phyloP scores from a whole-genome alignment of 2,329 filamentous ascomycete genomes.

The Talaromyces funiculosus region DNA sequence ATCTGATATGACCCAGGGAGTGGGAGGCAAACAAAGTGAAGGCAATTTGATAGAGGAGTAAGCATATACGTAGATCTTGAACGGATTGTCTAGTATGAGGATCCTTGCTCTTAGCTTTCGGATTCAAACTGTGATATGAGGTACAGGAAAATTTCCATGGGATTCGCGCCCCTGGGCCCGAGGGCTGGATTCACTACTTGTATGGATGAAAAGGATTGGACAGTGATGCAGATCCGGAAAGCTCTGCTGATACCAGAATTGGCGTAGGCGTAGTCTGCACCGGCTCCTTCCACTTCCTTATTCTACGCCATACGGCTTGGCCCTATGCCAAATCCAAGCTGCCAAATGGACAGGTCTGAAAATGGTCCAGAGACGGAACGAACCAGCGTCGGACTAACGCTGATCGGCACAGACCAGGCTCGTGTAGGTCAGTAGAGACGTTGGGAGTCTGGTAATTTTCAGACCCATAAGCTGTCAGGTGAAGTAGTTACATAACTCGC shows the following conservation, averaged over 20 bases:
- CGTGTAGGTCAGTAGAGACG: neutral
- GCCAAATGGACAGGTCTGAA: neutral
- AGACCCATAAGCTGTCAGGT: neutral
- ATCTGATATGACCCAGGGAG: neutral
- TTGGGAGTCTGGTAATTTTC: neutral
- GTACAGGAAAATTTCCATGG: neutral
- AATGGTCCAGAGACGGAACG: neutral
- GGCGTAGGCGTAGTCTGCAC: neutral
- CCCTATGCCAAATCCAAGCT: neutral
- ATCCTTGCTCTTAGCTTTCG: neutral
- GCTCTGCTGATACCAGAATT: neutral
- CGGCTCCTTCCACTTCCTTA: neutral
- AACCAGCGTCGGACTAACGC: neutral
- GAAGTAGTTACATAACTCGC: neutral
- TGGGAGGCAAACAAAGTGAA: neutral
- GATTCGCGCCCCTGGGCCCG: neutral
- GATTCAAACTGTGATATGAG: neutral
- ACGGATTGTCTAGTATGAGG: neutral
- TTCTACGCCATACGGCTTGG: neutral
- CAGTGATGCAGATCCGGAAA: neutral
- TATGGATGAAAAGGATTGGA: neutral
- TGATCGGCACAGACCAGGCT: slow-evolving; percentile 8
- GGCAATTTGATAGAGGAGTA: too few species aligned
- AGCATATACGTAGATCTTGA: neutral
- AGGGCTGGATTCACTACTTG: neutral